Conservation (phyloP, 2,329 filamentous ascomycete genomes). For the Claviceps quebecensis region DNA sequence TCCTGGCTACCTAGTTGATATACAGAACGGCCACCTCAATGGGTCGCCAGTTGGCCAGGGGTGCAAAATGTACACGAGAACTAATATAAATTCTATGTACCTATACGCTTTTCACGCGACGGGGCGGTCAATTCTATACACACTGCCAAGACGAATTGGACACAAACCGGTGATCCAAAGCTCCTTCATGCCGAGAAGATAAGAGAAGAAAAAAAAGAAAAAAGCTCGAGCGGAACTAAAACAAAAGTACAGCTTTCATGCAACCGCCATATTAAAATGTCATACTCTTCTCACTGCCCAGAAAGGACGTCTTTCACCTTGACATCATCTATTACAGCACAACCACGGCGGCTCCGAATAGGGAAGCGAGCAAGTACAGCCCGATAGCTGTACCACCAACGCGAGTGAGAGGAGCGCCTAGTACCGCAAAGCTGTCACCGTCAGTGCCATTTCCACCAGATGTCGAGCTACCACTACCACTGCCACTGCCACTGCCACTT, state of each 20-base stretch:
- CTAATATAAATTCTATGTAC: too few relatives aligned
- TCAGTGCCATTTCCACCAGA: constrained; percentile 6
- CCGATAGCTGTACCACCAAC: constrained; percentile 33
- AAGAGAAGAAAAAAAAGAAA: neutral
- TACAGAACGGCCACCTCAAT: too few relatives aligned
- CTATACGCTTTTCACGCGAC: too few relatives aligned
- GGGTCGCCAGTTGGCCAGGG: too few relatives aligned
- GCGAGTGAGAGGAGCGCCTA: constrained; percentile 21
- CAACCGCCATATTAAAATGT: neutral
- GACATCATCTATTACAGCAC: constrained; percentile 26
- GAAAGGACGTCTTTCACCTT: neutral
- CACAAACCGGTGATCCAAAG: too few relatives aligned
- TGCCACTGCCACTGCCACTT: neutral
- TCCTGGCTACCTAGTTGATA: too few relatives aligned
- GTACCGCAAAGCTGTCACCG: constrained; percentile 21
- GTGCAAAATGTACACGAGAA: too few relatives aligned
- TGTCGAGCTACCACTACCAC: neutral
- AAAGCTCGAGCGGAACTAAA: neutral
- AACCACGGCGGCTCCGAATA: constrained; percentile 38
- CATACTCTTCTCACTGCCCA: neutral
- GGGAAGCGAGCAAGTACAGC: constrained; percentile 35
- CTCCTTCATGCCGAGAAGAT: too few relatives aligned
- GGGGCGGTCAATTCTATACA: too few relatives aligned
- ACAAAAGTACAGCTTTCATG: neutral
- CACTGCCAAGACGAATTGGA: too few relatives aligned